phyloP scores from a whole-genome alignment of 2,329 filamentous ascomycete genomes.

The Nectriaceae sp. region DNA sequence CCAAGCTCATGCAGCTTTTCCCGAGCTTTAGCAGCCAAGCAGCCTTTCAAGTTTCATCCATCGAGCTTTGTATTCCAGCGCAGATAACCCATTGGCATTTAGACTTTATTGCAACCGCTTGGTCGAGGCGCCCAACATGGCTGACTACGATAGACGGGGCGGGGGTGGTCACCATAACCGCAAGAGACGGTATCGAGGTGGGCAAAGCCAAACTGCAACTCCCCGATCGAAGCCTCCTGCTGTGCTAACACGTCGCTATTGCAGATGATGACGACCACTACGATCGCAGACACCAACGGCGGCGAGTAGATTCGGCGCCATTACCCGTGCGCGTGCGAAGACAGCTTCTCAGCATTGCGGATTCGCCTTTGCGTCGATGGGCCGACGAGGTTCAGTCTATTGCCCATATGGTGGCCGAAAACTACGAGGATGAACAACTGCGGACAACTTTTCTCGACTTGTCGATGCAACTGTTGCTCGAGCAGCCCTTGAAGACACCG shows the following conservation, averaged over 20 bases:
- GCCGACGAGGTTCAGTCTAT: constrained; percentile 77
- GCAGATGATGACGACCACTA: constrained; percentile 74
- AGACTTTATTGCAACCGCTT: constrained; percentile 2
- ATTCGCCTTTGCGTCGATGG: constrained; percentile 76
- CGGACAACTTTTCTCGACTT: constrained; percentile 73
- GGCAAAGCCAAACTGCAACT: constrained; percentile 6
- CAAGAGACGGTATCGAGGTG: constrained; percentile 82
- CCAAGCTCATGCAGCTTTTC: constrained; percentile 20
- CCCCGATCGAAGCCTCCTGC: constrained; percentile 25
- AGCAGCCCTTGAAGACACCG: constrained; percentile 97
- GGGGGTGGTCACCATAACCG: constrained; percentile 59
- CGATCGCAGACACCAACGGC: constrained; percentile 72
- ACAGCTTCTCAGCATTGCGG: constrained; percentile 78
- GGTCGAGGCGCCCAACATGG: constrained; percentile 40
- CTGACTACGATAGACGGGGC: constrained; percentile 59
- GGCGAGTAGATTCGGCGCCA: constrained; percentile 71
- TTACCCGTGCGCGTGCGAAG: constrained; percentile 72
- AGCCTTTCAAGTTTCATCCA: constrained; percentile 17
- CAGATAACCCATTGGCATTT: constrained; percentile 14
- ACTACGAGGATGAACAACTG: constrained; percentile 83
- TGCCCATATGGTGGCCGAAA: constrained; percentile 75
- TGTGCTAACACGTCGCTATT: constrained; percentile 18
- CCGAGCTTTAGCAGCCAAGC: constrained; percentile 26
- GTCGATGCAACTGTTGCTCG: constrained; percentile 73
- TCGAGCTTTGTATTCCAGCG: background rate